These are phyloP conservation scores for Epichloe scottii DNA, from an alignment of 2,329 filamentous ascomycete species.

Conservation along the genomic window DNA sequence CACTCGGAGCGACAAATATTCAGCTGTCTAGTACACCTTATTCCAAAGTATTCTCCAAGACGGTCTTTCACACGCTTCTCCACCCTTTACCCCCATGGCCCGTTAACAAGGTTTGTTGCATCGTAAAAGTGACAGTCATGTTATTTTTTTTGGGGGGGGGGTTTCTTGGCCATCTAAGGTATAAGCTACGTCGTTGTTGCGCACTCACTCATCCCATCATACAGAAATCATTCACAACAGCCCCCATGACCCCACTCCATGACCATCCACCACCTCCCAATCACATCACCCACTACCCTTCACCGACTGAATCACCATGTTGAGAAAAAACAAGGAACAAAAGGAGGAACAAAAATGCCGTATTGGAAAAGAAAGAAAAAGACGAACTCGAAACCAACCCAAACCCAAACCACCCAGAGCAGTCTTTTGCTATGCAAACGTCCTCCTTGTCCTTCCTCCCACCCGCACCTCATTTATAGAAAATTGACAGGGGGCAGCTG, in stretches of 20 bases:
- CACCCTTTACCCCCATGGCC: too few species aligned
- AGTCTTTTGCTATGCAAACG: slow-evolving; percentile 1
- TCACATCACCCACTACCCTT: neutral
- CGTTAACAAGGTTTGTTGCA: too few species aligned
- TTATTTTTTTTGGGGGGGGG: too few species aligned
- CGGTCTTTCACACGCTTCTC: too few species aligned
- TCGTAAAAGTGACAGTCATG: neutral
- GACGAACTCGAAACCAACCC: neutral
- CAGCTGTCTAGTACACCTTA: too few species aligned
- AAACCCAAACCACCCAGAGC: neutral
- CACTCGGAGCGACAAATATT: too few species aligned
- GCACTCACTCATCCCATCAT: neutral
- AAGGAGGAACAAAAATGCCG: neutral
- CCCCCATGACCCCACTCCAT: neutral
- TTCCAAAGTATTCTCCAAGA: too few species aligned
- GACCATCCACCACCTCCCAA: neutral
- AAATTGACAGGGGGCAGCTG: neutral
- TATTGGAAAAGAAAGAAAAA: neutral
- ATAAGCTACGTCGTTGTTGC: neutral
- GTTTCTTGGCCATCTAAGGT: neutral
- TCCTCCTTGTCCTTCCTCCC: neutral
- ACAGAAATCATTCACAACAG: neutral
- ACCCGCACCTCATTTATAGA: neutral
- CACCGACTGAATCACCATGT: neutral
- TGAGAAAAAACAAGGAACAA: neutral